Conservation (phyloP, 257 asterid genomes). For the Solanum piurae region DNA sequence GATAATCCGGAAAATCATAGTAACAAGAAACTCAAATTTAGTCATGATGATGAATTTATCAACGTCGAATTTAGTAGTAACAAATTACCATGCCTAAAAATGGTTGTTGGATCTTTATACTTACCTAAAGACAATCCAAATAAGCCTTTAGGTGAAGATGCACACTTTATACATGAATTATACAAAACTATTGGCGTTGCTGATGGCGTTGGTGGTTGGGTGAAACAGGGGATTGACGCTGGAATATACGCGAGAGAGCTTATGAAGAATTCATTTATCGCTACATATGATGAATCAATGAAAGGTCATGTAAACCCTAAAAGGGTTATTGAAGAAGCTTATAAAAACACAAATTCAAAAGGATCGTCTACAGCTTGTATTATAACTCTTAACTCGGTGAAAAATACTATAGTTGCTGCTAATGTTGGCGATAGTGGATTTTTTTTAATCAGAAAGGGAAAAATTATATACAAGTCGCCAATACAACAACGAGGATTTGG, state of each 20-base stretch:
- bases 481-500: constrained; percentile 1
- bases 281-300: not conserved
- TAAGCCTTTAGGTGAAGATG: constrained; percentile 17
- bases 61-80: not conserved
- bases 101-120: not conserved
- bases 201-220: constrained; percentile 18
- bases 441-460: constrained; percentile 4
- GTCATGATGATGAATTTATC: no score
- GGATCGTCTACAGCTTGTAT: constrained; percentile 23
- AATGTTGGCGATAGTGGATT: constrained; percentile 17
- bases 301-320: not conserved
- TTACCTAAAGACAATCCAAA: not conserved
- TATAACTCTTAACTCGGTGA: not conserved
- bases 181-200: constrained; percentile 7
- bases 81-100: not conserved
- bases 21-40: not conserved
- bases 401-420: not conserved
- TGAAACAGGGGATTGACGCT: not conserved
- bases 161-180: constrained; percentile 9
- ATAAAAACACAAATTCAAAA: not conserved
- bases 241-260: constrained; percentile 10
- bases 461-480: not conserved
- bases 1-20: not conserved
- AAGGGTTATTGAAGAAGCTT: constrained; percentile 4
- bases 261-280: not conserved